Evolutionary conservation across 1,284 basidiomycete species (phyloP), one percentile per base, ranked within the genome.

Genomic region (Pascua guehoae): DNA sequence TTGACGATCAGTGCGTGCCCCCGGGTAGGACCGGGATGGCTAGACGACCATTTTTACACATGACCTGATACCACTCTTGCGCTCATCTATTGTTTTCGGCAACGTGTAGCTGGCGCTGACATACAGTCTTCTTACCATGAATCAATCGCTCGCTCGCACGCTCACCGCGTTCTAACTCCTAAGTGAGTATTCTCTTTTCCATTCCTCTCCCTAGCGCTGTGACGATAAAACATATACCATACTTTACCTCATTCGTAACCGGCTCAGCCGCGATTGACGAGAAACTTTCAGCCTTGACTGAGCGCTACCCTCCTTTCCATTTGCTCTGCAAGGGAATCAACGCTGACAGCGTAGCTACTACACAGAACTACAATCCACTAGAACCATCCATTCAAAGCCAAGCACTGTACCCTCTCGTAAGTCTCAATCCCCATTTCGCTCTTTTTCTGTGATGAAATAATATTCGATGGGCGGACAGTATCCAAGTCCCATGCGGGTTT

Each of bases 231-330:
- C 63, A 58, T 47, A 64, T 60, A 66, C 68, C 72, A 73, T 73
- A 71, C 70, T 72, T 73, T 71, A 71, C 70, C 68, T 71, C 69
- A 71, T 74, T 70, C 72, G 70, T 64, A 66, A 69, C 63, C 66
- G 63, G 65, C 61, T 56, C 41, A 44, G 59, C 66, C 62, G 68
- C 63, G 67, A 72, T 72, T 73, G 65, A 63, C 70, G 72, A 66
- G 67, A 71, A 59, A 74, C 52, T 66, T 71, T 74, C 72, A 74
- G 72, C 72, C 72, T 74, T 74, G 72, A 67, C 72, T 71, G 72
- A 74, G 72, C 72, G 70, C 63, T 61, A 47, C 46, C 39, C 16
- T 38, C 3, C 46, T 41, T 47, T 42, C 32, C 42, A 12, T n/a
- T 38, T 48, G 36, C 18, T 37, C 12, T 37, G 8, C 37, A 2